Percentiles rank a stretch among this genome's conserved stretches.
These are phyloP conservation scores for Panicum hallii DNA, from an alignment of 202 grass and related monocot genomes.

Conservation along the genomic window DNA sequence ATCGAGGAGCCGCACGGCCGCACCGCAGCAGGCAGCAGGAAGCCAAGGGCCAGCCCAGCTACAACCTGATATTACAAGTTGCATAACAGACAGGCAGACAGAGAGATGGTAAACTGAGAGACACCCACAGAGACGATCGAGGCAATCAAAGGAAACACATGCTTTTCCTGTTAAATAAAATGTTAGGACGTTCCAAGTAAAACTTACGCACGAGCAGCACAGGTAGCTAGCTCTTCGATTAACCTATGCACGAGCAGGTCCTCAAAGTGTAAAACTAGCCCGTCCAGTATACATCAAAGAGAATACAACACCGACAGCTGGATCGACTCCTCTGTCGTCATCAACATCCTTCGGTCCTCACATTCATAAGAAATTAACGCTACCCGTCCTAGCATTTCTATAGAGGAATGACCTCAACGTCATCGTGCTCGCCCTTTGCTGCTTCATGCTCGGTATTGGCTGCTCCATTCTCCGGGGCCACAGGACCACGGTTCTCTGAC, in stretches of 20 bases:
- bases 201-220: background rate
- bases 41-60: no score
- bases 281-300: background rate
- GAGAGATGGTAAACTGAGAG: no score
- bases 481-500: constrained; percentile 43
- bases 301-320: background rate
- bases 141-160: no score
- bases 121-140: no score
- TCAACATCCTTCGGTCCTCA: background rate
- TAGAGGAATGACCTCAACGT: constrained; percentile 76
- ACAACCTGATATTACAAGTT: no score
- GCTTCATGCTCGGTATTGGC: constrained; percentile 26
- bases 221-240: background rate
- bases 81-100: no score
- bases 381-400: constrained; percentile 49
- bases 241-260: background rate
- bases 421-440: constrained; percentile 48
- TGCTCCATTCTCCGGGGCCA: constrained; percentile 27
- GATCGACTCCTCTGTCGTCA: background rate
- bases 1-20: no score
- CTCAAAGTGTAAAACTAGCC: background rate
- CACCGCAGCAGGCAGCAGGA: no score
- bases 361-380: constrained; percentile 9
- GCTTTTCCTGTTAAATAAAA: background rate
- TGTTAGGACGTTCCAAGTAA: background rate